phyloP scores from a whole-genome alignment of 176 grass and related monocot genomes.

The Oryza meyeriana region DNA sequence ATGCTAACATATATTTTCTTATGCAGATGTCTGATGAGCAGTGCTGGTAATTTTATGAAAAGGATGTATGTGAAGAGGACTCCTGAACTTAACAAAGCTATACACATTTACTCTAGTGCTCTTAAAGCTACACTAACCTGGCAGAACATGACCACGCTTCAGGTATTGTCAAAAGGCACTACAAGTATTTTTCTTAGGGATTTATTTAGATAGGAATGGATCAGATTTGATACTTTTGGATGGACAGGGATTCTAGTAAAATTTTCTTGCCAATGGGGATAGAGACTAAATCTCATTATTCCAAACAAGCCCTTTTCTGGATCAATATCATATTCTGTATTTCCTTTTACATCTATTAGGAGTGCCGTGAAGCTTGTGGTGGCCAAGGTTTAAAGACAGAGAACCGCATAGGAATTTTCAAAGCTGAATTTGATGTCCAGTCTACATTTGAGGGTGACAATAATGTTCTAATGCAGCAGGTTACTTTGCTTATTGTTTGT shows the following conservation, averaged over 20 bases:
- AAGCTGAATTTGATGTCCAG: slow-evolving; percentile 98
- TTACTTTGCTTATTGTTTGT: slow-evolving; percentile 36
- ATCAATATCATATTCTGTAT: slow-evolving; percentile 15
- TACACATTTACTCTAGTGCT: slow-evolving; percentile 97
- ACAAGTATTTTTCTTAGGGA: slow-evolving; percentile 9
- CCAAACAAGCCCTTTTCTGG: not conserved
- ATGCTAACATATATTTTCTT: slow-evolving; percentile 15
- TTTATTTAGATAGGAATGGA: not conserved
- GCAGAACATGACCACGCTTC: slow-evolving; percentile 93
- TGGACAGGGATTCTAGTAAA: not conserved
- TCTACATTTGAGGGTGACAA: slow-evolving; percentile 99
- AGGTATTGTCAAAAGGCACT: slow-evolving; percentile 53
- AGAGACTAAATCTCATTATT: not conserved
- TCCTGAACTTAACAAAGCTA: slow-evolving; percentile 71
- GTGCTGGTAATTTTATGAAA: slow-evolving; percentile 88
- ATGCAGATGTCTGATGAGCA: slow-evolving; percentile 84
- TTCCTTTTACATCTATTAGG: slow-evolving; percentile 48
- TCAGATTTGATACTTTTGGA: not conserved
- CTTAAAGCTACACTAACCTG: slow-evolving; percentile 87
- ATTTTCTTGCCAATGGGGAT: not conserved
- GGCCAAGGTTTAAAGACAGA: slow-evolving; percentile 97
- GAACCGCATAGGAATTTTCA: slow-evolving; percentile 85
- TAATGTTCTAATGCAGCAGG: slow-evolving; percentile 96
- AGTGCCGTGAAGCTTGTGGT: slow-evolving; percentile 92
- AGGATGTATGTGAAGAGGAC: slow-evolving; percentile 74